phyloP scores from a whole-genome alignment of 2,329 filamentous ascomycete genomes.

The Lachnellula suecica region DNA sequence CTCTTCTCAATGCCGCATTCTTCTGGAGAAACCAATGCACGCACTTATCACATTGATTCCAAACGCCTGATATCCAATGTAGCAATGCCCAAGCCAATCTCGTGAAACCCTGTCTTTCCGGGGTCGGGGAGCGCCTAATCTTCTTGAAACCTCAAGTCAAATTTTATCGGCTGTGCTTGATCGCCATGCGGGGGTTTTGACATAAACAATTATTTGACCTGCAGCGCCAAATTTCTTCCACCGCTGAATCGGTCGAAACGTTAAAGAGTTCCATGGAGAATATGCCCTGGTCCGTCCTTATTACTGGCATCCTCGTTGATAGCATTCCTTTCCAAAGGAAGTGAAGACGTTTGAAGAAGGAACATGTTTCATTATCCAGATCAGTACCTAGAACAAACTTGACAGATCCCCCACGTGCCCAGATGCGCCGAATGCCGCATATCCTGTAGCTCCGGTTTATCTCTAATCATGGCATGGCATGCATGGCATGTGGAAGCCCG shows the following conservation, averaged over 20 bases:
- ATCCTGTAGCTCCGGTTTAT: background rate
- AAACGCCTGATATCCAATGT: background rate
- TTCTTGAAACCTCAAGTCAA: background rate
- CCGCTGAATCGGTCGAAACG: background rate
- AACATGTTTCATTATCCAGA: too few relatives aligned
- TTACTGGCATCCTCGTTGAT: background rate
- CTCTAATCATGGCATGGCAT: background rate
- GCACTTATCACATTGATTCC: background rate
- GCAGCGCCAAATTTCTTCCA: background rate
- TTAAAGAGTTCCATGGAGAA: background rate
- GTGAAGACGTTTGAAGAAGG: too few relatives aligned
- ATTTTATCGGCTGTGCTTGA: background rate
- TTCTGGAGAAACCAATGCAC: background rate
- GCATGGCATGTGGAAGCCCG: background rate
- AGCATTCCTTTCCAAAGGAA: too few relatives aligned
- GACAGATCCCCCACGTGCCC: too few relatives aligned
- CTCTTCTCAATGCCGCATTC: background rate
- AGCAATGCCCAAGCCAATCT: background rate
- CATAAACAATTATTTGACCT: slow-evolving; percentile 1
- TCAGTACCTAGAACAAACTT: too few relatives aligned
- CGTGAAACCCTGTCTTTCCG: background rate
- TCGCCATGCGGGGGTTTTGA: background rate
- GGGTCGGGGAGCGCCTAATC: background rate
- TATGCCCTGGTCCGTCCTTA: background rate
- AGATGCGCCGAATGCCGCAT: background rate